These are phyloP conservation scores for Neopestalotiopsis sp. DNA, from an alignment of 2,329 filamentous ascomycete genomes.

Conservation along the genomic window DNA sequence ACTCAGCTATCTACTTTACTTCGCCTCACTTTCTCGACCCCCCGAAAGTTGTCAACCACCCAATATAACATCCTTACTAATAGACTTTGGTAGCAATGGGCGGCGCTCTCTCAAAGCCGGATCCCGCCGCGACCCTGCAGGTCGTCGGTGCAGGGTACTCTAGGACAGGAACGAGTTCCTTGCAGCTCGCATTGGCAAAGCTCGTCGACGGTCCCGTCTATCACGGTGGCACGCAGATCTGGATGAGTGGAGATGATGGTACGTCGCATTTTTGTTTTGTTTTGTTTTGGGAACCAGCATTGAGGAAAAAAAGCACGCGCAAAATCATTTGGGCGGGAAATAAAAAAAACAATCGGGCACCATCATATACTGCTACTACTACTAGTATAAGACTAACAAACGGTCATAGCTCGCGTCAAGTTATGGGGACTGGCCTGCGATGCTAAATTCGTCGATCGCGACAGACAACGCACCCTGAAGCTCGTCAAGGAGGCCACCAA, in stretches of 20 bases:
- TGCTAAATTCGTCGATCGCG: constrained; percentile 20
- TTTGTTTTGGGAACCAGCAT: too few relatives aligned
- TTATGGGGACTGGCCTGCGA: background rate
- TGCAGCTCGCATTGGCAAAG: constrained; percentile 20
- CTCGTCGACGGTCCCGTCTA: constrained; percentile 20
- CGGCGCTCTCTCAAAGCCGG: constrained; percentile 19
- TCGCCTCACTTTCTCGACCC: background rate
- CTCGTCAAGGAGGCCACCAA: constrained; percentile 42
- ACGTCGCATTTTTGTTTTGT: background rate
- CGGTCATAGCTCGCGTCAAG: background rate
- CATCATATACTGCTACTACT: background rate
- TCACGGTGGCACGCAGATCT: constrained; percentile 17
- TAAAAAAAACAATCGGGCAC: too few relatives aligned
- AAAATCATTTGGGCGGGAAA: too few relatives aligned
- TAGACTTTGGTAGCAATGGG: constrained; percentile 7
- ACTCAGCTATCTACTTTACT: background rate
- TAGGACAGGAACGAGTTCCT: constrained; percentile 20
- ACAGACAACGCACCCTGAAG: constrained; percentile 34
- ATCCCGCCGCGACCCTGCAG: constrained; percentile 17
- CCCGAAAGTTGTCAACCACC: background rate
- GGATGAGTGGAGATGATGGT: background rate
- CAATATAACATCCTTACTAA: background rate
- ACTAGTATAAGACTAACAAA: background rate
- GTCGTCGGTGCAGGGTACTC: constrained; percentile 23
- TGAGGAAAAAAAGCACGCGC: too few relatives aligned